Conservation (phyloP, 2,329 filamentous ascomycete species). For the Xylaria sp. region DNA sequence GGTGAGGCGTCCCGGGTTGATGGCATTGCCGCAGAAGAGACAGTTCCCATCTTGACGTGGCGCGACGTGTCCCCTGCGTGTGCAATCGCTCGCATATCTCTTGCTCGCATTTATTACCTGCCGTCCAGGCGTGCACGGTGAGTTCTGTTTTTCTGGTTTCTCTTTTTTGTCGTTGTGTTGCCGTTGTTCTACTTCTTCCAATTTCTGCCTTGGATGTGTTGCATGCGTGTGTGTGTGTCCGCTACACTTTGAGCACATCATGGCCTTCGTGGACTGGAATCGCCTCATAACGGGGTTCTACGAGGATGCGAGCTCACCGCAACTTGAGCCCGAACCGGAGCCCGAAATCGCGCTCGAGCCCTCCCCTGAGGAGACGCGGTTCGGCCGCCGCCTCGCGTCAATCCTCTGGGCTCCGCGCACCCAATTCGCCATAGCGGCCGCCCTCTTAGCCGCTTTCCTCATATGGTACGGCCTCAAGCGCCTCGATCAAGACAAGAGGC, state of each 20-base stretch:
- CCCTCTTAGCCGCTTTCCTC: conserved; percentile 15
- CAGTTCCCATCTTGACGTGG: not conserved
- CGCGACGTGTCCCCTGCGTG: not conserved
- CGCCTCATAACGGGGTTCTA: conserved; percentile 24
- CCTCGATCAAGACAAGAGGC: conserved; percentile 13
- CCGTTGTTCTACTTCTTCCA: not conserved
- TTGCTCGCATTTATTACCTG: not conserved
- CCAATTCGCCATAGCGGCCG: conserved; percentile 14
- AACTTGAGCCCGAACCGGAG: conserved; percentile 6
- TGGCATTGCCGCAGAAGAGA: no score
- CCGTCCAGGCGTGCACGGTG: not conserved
- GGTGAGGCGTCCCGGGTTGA: not conserved
- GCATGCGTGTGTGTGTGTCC: no score
- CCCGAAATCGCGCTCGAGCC: conserved; percentile 12
- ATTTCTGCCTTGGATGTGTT: not conserved
- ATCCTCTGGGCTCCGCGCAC: not conserved
- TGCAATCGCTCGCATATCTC: not conserved
- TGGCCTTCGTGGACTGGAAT: conserved; percentile 28
- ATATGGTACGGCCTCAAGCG: conserved; percentile 12
- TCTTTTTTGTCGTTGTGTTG: not conserved
- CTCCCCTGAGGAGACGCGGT: conserved; percentile 4
- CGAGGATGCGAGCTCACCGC: not conserved
- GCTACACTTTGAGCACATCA: not conserved
- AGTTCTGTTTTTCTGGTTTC: not conserved
- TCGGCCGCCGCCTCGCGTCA: not conserved